These are phyloP conservation scores for Arabis hirsuta DNA, from an alignment of 345 rosid genomes.

Conservation along the genomic window DNA sequence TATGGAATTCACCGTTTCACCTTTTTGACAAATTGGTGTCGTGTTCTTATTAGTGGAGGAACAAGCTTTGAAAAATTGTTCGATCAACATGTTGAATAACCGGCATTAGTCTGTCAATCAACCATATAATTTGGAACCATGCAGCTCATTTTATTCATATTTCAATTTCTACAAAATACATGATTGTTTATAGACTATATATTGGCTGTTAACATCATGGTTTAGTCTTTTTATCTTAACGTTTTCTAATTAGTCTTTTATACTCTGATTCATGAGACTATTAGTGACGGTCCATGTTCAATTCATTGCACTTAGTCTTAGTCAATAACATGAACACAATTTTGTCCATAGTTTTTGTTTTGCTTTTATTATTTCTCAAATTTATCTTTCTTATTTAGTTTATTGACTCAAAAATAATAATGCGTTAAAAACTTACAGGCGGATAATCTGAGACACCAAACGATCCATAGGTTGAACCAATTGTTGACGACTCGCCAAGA, in stretches of 20 bases:
- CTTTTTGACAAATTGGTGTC: constrained; percentile 38
- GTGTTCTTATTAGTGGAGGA: constrained; percentile 30
- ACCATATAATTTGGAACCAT: constrained; percentile 13
- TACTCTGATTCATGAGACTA: not conserved
- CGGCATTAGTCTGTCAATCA: constrained; percentile 28
- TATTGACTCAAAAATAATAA: constrained; percentile 8
- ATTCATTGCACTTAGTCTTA: constrained; percentile 8
- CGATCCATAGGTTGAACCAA: constrained; percentile 72
- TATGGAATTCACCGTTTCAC: constrained; percentile 38
- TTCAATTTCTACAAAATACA: not conserved
- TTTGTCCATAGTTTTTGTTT: constrained; percentile 19
- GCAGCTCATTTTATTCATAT: not conserved
- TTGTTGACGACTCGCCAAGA: constrained; percentile 82
- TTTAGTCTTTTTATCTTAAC: not conserved
- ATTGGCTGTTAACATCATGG: not conserved
- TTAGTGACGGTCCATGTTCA: constrained; percentile 22
- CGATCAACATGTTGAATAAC: constrained; percentile 24
- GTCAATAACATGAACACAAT: constrained; percentile 24
- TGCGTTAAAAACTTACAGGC: constrained; percentile 66
- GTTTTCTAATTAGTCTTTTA: not conserved
- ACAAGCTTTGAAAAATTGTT: constrained; percentile 22
- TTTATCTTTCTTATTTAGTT: constrained; percentile 6
- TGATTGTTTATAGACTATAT: not conserved
- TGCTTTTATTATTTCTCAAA: not conserved
- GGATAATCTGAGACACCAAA: constrained; percentile 91